Base-by-base conservation (phyloP, 371 early-diverging fungal species). In the Furculomyces boomerangus region DNA sequence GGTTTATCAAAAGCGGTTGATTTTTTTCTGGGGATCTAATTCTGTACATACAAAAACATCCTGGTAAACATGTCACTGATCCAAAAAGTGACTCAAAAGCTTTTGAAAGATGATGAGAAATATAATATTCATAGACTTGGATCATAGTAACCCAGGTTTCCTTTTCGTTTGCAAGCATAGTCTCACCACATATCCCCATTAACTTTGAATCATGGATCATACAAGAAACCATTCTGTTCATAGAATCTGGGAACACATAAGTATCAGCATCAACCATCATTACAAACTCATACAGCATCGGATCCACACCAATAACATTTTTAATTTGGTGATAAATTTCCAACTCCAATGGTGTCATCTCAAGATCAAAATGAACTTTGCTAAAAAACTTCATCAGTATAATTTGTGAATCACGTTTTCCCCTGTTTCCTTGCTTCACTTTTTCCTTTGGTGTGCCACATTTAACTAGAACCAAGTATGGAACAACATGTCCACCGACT, bases 341-440 rank as follows among this genome's bases (percentile, higher is more conserved):
- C 44, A 84, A 75, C 62, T 93, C 93, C 55, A 92, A 71, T 27
- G 90, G 88, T 3, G 84, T 77, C 83, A 93, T 82, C 56, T 88
- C 77, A 43, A 75, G 65, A 57, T 90, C 84, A 71, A 89, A 93
- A 64, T 99, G 94, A 8, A 99, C 88, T 65, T 90, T 88, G 71
- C 87, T 86, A 64, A 98, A 82, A 75, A 97, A 99, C 43, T 84
- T 77, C 99, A 99, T 98, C 62, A 90, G 81, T 40, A 99, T 86
- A 70, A 99, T 82, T 72, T 99, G 99, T 32, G 95, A 93, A 75
- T 99, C 99, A 64, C 99, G 86, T 77, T 99, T 99, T 57, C 99
- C 99, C 37, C 99, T 75, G 68, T 99, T 99, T 41, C 94, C 96
- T 29, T 88, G 81, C 65, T 83, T 86, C 30, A 75, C 73, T 51